Evolutionary conservation across 73 alveolate genomes (phyloP), one percentile per base, ranked within the genome.

Genomic region (Stentor coeruleus): DNA sequence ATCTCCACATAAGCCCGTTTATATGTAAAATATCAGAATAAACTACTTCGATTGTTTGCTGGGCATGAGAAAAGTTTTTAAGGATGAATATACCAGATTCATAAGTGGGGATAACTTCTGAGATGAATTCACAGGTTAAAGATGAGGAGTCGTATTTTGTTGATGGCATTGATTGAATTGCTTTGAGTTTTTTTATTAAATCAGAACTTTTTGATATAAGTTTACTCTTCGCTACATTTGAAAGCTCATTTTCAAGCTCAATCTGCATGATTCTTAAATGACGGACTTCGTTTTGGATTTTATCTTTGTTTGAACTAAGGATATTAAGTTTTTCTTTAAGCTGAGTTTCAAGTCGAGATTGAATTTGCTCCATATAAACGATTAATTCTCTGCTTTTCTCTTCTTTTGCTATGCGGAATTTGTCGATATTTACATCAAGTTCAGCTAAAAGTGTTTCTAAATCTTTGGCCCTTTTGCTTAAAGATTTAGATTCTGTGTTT

Each of bases 1-100:
- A 85, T 84, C 98, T 87, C 99, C 99, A 96, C 3, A 90, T 77
- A 3, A 96, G 83, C 6, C 99, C 99, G 55, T 93, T 87, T 3
- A 89, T 77, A 35, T 87, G 49, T 81, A 96, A 60, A 57, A 94
- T 96, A 3, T 89, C 98, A 58, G 98, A 91, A 80, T 93, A 96
- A 59, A 96, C 91, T 0, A 93, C 96, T 81, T 95, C 83, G 0
- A 39, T 33, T 1, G 41, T 66, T 14, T 26, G 14, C 3, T 35
- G 15, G 6, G 58, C 97, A 36, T 93, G 87, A 30, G 60, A 74
- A 81, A 74, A 86, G 85, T 86, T 89, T 76, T 86, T 95, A 59
- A 91, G 91, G 35, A 81, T 87, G 20, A 96, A 84, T 38, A 83
- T 91, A 49, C 91, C 96, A 35, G 84, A 76, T 36, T 90, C 97